Base-by-base conservation (phyloP, 2,329 filamentous ascomycete species). In the Onygenales sp. region DNA sequence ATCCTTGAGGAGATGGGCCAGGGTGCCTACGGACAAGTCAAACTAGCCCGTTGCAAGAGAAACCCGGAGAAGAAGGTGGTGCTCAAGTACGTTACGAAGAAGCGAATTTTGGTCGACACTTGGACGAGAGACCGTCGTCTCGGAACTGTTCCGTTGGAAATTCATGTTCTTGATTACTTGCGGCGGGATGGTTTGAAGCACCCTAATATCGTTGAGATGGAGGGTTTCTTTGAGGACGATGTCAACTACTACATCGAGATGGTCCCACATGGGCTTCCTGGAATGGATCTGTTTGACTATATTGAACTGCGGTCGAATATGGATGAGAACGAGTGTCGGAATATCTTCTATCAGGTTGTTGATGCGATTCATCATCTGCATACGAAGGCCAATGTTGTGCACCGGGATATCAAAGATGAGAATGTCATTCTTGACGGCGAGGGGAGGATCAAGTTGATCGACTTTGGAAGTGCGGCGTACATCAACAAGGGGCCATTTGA, bases 211-310 rank as follows among this genome's bases (percentile, higher is more conserved):
- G 81, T 85, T 43, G 82, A 84, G 63, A 85, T 85, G 82, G 77
- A 80, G 50, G 82, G 83, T 50, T 85, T 85, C 66, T 85, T 85
- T 63, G 82, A 85, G 58, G 75, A 78, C 38, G 74, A 77, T 53
- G 60, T 75, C 60, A 97, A 98, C 66, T 98, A 98, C 72, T 98
- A 98, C 70, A 98, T 98, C 61, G 93, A 97, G 69, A 98, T 97
- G 70, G 79, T 87, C 11, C 93, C 93, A 0, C 93, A 97, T 63
- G 93, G 93, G 1, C 77, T 96, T 39, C 93, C 93, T 0, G 93
- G 93, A 10, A 97, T 98, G 91, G 93, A 98, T 69, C 79, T 98
- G 2, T 98, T 98, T 65, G 93, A 98, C 71, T 98, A 98, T 69
- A 98, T 98, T 60, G 93, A 98, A 70, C 79, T 98, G 52, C 85